A percentile compares a stretch with the other conserved stretches of the same genome.
Conservation (phyloP, 2,329 filamentous ascomycete genomes). For the Didymella pinodella region DNA sequence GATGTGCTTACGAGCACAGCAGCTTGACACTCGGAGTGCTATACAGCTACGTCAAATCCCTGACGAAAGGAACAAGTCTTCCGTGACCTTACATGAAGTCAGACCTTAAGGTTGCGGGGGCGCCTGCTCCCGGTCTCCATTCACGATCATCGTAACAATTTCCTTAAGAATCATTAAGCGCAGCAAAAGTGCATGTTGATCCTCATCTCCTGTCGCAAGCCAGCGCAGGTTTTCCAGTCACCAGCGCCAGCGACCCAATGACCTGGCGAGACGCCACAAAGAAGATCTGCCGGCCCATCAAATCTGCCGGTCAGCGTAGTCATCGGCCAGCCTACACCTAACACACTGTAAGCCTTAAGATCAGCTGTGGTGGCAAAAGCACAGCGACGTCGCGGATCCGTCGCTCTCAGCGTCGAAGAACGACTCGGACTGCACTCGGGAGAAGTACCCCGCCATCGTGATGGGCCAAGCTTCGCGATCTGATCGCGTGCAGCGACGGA, state of each 20-base stretch:
- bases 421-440: background rate
- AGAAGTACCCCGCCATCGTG: constrained; percentile 14
- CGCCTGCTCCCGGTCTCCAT: constrained; percentile 1
- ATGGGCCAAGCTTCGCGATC: constrained; percentile 3
- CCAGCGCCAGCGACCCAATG: background rate
- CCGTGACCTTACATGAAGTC: constrained; percentile 6
- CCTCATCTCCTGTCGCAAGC: constrained; percentile 18
- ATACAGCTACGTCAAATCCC: background rate
- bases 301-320: constrained; percentile 9
- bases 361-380: constrained; percentile 12
- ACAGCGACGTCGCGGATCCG: constrained; percentile 11
- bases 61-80: constrained; percentile 3
- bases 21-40: background rate
- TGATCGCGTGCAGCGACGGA: constrained; percentile 3
- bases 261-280: background rate
- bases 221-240: constrained; percentile 9
- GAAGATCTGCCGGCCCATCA: constrained; percentile 11
- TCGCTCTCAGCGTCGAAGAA: background rate
- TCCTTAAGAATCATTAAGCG: constrained; percentile 6
- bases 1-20: background rate
- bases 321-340: constrained; percentile 9
- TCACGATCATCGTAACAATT: constrained; percentile 7
- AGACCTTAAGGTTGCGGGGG: constrained; percentile 7
- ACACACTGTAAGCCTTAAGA: constrained; percentile 1
- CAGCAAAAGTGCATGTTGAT: constrained; percentile 16